Evolutionary conservation across 768 basidiomycete genomes (phyloP).

Genomic region (Psilocybe subaeruginosa): DNA sequence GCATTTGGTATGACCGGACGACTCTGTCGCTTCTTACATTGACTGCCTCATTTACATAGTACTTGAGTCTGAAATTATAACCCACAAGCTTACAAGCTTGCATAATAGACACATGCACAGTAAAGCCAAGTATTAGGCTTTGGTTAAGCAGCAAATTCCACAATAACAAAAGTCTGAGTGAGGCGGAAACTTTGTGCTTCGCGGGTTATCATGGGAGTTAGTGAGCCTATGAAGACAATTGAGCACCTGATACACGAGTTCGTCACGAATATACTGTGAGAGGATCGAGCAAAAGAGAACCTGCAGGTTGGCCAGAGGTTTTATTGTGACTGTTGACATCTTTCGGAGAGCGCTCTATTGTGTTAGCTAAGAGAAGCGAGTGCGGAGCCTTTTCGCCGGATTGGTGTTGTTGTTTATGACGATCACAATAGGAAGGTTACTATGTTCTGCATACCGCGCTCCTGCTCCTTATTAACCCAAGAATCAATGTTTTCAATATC

Average conservation of each 20-base stretch:
- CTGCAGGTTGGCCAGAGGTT: not conserved
- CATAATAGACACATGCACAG: too few species aligned
- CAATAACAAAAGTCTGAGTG: too few species aligned
- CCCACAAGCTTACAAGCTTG: not conserved
- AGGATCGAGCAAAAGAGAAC: not conserved
- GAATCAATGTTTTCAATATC: slow-evolving; percentile 9
- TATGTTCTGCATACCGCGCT: slow-evolving; percentile 9
- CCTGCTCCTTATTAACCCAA: slow-evolving; percentile 13
- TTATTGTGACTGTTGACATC: not conserved
- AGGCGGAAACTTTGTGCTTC: not conserved
- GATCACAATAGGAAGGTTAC: slow-evolving; percentile 16
- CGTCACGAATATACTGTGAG: not conserved
- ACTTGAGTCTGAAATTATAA: not conserved
- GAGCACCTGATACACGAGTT: not conserved
- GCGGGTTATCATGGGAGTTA: not conserved
- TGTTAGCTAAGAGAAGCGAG: slow-evolving; percentile 5
- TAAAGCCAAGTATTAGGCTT: too few species aligned
- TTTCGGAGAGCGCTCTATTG: not conserved
- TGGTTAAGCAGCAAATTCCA: too few species aligned
- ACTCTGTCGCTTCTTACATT: not conserved
- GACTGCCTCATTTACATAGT: too few species aligned
- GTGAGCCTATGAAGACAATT: not conserved
- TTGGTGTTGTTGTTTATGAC: not conserved
- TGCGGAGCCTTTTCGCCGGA: slow-evolving; percentile 6
- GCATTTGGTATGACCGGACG: not conserved